These are phyloP conservation scores for Thielaviopsis cerberus DNA, from an alignment of 2,329 filamentous ascomycete genomes.

Conservation along the genomic window DNA sequence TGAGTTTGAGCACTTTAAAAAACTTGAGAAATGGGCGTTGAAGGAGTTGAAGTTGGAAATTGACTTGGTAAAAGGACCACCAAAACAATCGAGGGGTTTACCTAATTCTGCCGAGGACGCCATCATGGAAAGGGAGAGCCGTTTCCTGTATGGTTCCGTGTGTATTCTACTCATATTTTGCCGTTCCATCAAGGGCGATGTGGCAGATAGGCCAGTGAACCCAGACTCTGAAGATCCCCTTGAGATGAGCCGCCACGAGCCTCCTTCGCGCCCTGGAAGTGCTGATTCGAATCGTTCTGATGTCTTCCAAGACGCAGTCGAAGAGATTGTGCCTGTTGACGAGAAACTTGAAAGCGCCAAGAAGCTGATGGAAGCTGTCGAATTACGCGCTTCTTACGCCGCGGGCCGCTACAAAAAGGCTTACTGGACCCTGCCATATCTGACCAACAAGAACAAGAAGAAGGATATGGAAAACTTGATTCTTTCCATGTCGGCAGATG, in stretches of 20 bases:
- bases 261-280: too few relatives aligned
- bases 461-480: background rate
- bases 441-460: background rate
- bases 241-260: too few relatives aligned
- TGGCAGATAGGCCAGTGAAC: background rate
- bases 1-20: background rate
- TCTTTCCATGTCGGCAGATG: background rate
- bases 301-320: background rate
- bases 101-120: background rate
- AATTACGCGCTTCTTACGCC: background rate
- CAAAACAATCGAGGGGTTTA: too few relatives aligned
- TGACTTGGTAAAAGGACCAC: background rate
- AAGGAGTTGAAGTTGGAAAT: background rate
- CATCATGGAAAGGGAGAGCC: background rate
- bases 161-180: background rate
- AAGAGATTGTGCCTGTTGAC: background rate
- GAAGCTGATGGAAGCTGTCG: background rate
- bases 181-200: background rate
- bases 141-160: background rate
- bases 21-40: background rate
- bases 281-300: background rate
- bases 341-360: background rate
- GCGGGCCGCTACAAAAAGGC: background rate
- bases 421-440: background rate
- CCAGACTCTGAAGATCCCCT: background rate